Evolutionary conservation across 1,139 yeast species (phyloP).

Genomic region (Hyphopichia buzzinii): DNA sequence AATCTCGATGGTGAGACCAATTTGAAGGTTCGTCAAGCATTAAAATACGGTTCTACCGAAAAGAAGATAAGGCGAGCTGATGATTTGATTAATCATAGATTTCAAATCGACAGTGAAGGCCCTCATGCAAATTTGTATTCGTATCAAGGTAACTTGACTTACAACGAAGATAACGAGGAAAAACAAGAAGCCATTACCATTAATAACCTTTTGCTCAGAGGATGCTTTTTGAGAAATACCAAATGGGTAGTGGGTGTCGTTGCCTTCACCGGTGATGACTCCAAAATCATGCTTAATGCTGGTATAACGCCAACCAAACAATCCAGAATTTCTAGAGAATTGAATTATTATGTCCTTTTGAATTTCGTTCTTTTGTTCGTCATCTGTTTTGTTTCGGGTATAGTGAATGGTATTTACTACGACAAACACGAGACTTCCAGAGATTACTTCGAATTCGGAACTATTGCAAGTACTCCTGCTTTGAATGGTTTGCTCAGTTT

Average conservation of each 20-base stretch:
- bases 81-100: conserved; percentile 39
- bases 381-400: conserved; percentile 51
- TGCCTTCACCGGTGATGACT: conserved; percentile 52
- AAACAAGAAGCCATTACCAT: conserved; percentile 45
- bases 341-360: conserved; percentile 48
- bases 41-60: conserved; percentile 39
- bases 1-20: conserved; percentile 64
- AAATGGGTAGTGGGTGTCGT: conserved; percentile 56
- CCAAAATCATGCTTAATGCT: conserved; percentile 57
- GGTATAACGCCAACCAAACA: conserved; percentile 59
- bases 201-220: conserved; percentile 50
- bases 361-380: conserved; percentile 48
- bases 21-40: conserved; percentile 50
- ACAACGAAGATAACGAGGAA: conserved; percentile 17
- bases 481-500: conserved; percentile 51
- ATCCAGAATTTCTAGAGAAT: conserved; percentile 50
- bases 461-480: conserved; percentile 50
- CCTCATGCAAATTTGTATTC: conserved; percentile 55
- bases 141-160: conserved; percentile 53
- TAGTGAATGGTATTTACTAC: conserved; percentile 53
- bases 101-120: conserved; percentile 52
- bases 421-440: conserved; percentile 32
- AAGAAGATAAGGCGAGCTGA: conserved; percentile 35
- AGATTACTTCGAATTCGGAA: conserved; percentile 46
- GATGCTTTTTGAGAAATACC: conserved; percentile 52